Evolutionary conservation across 2,329 filamentous ascomycete genomes (phyloP), one percentile per base, ranked within the genome.

Genomic region (Ophiostoma quercus): DNA sequence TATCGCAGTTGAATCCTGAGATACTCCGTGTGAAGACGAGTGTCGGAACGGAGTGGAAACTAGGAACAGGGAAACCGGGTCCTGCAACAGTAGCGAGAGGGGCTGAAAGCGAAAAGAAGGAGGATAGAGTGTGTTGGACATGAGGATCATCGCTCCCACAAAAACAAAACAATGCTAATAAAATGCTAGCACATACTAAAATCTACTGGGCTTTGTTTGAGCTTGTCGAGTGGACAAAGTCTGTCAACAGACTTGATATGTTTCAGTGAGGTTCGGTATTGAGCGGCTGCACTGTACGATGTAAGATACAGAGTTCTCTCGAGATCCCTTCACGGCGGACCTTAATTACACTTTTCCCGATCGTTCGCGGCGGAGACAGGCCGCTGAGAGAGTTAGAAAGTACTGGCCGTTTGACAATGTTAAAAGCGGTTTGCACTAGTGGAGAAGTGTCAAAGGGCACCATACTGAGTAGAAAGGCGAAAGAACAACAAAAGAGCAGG

Each of bases 181-280:
- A 19, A n/a, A 47, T 47, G n/a, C 43, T 47, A 47, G 5, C 43
- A 47, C 14, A n/a, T 47, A 47, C 43, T 47, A 47, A 47, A 47
- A 47, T 47, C n/a, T 57, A 25, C n/a, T 57, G n/a, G 51, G 51
- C 51, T 57, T 57, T 57, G 51, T 54, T 54, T 25, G 51, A 22
- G 51, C n/a, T 9, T 54, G 12, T 22, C 2, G 51, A 57, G 51
- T 57, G 51, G 51, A 57, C 11, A 57, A 57, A 57, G n/a, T 57
- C 51, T 34, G 34, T 34, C 4, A 5, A 34, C 8, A 34, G 34
- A 34, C 34, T 19, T 47, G 43, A 19, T 16, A 47, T 47, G 43
- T 19, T 47, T 47, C 43, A 47, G n/a, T 57, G 9, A 19, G 12
- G 22, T 7, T 25, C 3, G 16, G 51, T 25, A 22, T 57, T 25